phyloP scores from a whole-genome alignment of 768 basidiomycete genomes.

The Suillus alpinus region DNA sequence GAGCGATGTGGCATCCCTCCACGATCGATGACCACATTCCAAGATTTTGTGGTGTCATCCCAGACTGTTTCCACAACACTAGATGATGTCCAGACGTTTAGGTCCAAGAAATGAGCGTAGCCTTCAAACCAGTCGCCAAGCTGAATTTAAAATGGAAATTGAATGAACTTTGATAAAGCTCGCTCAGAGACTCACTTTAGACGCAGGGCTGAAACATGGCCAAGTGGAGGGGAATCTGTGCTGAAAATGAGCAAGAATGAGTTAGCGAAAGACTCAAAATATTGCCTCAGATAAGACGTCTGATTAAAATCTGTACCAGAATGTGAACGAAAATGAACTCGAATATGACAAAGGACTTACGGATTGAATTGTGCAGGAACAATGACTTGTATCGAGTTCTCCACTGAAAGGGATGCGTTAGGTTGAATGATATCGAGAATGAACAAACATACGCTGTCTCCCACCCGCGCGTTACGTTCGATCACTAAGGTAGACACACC shows the following conservation, averaged over 20 bases:
- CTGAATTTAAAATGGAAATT: slow-evolving; percentile 23
- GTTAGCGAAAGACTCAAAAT: background rate
- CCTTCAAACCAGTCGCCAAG: slow-evolving; percentile 63
- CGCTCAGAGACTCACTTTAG: slow-evolving; percentile 35
- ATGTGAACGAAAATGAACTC: slow-evolving; percentile 5
- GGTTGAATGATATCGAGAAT: background rate
- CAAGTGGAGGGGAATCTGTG: slow-evolving; percentile 51
- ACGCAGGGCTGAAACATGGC: slow-evolving; percentile 49
- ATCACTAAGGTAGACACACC: slow-evolving; percentile 53
- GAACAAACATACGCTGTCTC: slow-evolving; percentile 37
- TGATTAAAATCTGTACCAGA: slow-evolving; percentile 43
- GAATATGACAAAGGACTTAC: slow-evolving; percentile 30
- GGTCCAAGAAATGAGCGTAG: slow-evolving; percentile 55
- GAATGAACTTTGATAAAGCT: background rate
- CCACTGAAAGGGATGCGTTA: slow-evolving; percentile 33
- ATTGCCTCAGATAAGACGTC: slow-evolving; percentile 52
- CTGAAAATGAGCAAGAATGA: background rate
- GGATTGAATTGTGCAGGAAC: slow-evolving; percentile 50
- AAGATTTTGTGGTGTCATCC: slow-evolving; percentile 34
- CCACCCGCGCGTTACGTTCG: slow-evolving; percentile 47
- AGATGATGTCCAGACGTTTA: slow-evolving; percentile 59
- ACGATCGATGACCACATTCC: slow-evolving; percentile 40
- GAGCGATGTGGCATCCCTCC: slow-evolving; percentile 30
- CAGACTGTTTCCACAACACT: slow-evolving; percentile 34
- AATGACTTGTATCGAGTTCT: slow-evolving; percentile 55